These are phyloP conservation scores for Hypoxylon sp. DNA, from an alignment of 2,329 filamentous ascomycete species.

Conservation along the genomic window DNA sequence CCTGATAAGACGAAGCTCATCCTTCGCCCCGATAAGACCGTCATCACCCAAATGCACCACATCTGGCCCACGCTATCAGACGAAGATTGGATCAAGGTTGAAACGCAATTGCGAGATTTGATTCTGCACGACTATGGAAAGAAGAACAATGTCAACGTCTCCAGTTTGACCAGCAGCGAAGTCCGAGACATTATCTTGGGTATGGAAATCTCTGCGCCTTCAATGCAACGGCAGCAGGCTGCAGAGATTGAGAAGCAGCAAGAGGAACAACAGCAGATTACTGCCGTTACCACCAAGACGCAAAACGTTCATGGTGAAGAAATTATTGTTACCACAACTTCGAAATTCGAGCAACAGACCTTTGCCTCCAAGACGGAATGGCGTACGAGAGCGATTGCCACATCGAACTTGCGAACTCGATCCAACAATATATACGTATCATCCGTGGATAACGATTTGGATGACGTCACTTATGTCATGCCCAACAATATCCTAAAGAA, in stretches of 20 bases:
- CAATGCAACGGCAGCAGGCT: constrained; percentile 97
- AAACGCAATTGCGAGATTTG: constrained; percentile 92
- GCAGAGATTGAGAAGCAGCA: constrained; percentile 99
- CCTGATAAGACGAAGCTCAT: constrained; percentile 98
- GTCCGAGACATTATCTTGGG: constrained; percentile 98
- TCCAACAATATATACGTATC: constrained; percentile 99
- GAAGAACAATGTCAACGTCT: constrained; percentile 99
- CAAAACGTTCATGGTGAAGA: constrained; percentile 97
- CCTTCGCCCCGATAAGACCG: constrained; percentile 93
- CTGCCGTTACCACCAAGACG: constrained; percentile 97
- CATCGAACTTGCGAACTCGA: constrained; percentile 91
- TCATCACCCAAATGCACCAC: constrained; percentile 98
- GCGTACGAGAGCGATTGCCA: constrained; percentile 96
- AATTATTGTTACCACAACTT: constrained; percentile 97
- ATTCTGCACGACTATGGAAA: constrained; percentile 99
- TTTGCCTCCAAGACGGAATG: constrained; percentile 99
- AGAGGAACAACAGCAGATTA: constrained; percentile 95
- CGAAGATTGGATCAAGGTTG: constrained; percentile 99
- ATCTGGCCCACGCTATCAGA: constrained; percentile 97
- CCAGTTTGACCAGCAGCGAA: constrained; percentile 95
- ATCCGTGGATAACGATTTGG: constrained; percentile 90
- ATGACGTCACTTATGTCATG: constrained; percentile 97
- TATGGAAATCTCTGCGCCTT: constrained; percentile 99
- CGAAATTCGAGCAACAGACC: constrained; percentile 96
- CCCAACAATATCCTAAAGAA: constrained; percentile 98